Conservation (phyloP, 2,329 filamentous ascomycete species). For the Coniella lustricola region DNA sequence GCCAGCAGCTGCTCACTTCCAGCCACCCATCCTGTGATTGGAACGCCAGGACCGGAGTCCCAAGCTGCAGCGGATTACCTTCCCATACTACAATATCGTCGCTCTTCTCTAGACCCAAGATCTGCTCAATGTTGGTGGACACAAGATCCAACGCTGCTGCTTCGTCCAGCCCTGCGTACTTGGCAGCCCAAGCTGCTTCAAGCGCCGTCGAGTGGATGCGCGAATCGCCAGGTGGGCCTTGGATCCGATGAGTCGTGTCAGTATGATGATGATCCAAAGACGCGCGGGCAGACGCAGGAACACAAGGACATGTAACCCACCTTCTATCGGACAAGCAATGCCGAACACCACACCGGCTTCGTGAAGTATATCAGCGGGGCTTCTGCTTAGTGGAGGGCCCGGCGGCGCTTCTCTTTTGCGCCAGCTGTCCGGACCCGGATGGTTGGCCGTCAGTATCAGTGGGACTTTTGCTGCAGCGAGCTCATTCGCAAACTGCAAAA, state of each 20-base stretch:
- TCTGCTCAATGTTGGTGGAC: conserved; percentile 33
- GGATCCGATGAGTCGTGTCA: not conserved
- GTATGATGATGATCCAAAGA: not conserved
- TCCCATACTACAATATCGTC: conserved; percentile 37
- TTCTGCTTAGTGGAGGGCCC: conserved; percentile 35
- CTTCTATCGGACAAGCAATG: conserved; percentile 23
- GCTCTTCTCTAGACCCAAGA: conserved; percentile 29
- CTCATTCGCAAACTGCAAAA: conserved; percentile 29
- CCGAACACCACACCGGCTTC: conserved; percentile 34
- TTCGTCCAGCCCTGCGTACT: conserved; percentile 30
- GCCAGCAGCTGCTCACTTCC: conserved; percentile 28
- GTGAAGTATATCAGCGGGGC: conserved; percentile 30
- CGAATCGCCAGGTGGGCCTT: conserved; percentile 25
- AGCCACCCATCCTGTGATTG: conserved; percentile 23
- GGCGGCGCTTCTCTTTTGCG: conserved; percentile 30
- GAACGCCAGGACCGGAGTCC: conserved; percentile 31
- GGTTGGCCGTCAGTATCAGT: conserved; percentile 34
- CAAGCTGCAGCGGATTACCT: conserved; percentile 34
- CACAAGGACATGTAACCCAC: conserved; percentile 16
- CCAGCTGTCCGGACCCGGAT: conserved; percentile 28
- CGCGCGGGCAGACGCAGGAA: not conserved
- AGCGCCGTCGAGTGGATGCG: conserved; percentile 32
- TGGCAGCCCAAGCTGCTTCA: conserved; percentile 34
- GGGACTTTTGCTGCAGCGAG: conserved; percentile 33
- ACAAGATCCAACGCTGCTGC: conserved; percentile 30